Percentiles rank a stretch among this genome's conserved stretches.
Conservation (phyloP, 768 basidiomycete genomes). For the Calocybe gangraenosa region DNA sequence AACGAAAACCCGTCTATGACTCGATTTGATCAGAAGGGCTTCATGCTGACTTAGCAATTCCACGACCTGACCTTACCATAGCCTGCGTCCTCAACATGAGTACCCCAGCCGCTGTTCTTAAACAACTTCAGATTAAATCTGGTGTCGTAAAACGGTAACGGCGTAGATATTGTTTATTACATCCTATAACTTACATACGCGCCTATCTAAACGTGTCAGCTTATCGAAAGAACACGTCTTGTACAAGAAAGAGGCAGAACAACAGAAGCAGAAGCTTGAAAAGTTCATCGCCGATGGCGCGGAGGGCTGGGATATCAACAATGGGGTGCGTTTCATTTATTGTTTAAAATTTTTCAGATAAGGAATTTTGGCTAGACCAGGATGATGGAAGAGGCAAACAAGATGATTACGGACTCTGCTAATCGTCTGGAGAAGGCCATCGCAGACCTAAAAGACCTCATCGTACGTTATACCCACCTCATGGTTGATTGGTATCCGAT, state of each 20-base stretch:
- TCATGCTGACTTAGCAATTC: conserved; percentile 1
- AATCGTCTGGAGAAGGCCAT: conserved; percentile 57
- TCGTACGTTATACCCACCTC: conserved; percentile 48
- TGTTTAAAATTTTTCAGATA: conserved; percentile 4
- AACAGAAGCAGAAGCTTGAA: conserved; percentile 55
- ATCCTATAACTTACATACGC: conserved; percentile 5
- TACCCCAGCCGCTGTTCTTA: conserved; percentile 38
- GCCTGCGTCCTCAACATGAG: conserved; percentile 32
- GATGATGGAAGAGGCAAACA: conserved; percentile 72
- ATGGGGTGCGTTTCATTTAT: conserved; percentile 46
- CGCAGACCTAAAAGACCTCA: conserved; percentile 58
- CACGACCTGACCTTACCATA: conserved; percentile 1
- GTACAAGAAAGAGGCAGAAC: conserved; percentile 64
- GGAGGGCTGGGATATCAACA: conserved; percentile 77
- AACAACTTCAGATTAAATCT: conserved; percentile 77
- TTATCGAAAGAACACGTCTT: conserved; percentile 63
- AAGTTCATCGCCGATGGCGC: conserved; percentile 55
- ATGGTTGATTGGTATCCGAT: neutral
- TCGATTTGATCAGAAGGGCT: too few relatives aligned
- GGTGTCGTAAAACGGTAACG: conserved; percentile 61
- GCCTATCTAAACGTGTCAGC: conserved; percentile 29
- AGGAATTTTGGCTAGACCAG: conserved; percentile 40
- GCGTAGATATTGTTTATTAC: conserved; percentile 16
- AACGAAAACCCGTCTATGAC: conserved; percentile 23
- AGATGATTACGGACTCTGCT: conserved; percentile 72